phyloP scores from a whole-genome alignment of 2,329 filamentous ascomycete species.

The Sclerotinia trifoliorum region DNA sequence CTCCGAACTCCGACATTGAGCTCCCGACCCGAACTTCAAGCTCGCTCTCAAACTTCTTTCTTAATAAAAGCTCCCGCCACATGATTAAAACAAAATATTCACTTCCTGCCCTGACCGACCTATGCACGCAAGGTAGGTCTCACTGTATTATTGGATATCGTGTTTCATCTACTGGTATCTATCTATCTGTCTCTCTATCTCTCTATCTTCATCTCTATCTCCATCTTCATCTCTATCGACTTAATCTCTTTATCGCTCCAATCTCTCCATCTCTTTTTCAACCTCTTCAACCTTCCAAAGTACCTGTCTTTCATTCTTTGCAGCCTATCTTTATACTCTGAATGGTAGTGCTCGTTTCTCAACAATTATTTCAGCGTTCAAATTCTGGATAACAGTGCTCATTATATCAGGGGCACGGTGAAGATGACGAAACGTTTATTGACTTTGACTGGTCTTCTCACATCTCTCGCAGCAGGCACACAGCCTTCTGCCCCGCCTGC shows the following conservation, averaged over 20 bases:
- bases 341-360: not conserved
- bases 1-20: conserved; percentile 3
- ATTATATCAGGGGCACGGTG: not conserved
- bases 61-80: conserved; percentile 11
- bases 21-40: not conserved
- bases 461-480: conserved; percentile 45
- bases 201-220: not conserved
- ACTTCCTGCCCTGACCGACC: not conserved
- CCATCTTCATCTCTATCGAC: not conserved
- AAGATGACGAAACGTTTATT: conserved; percentile 29
- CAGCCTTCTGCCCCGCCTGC: conserved; percentile 82
- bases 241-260: not conserved
- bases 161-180: not conserved
- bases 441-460: conserved; percentile 29
- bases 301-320: not conserved
- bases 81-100: conserved; percentile 16
- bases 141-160: not conserved
- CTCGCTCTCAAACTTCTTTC: conserved; percentile 3
- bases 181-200: not conserved
- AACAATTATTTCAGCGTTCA: not conserved
- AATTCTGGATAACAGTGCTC: not conserved
- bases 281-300: not conserved
- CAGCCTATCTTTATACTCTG: not conserved
- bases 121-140: not conserved
- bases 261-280: not conserved